Conservation (phyloP, 352 stramenopile species). For the Phytophthora citrophthora region DNA sequence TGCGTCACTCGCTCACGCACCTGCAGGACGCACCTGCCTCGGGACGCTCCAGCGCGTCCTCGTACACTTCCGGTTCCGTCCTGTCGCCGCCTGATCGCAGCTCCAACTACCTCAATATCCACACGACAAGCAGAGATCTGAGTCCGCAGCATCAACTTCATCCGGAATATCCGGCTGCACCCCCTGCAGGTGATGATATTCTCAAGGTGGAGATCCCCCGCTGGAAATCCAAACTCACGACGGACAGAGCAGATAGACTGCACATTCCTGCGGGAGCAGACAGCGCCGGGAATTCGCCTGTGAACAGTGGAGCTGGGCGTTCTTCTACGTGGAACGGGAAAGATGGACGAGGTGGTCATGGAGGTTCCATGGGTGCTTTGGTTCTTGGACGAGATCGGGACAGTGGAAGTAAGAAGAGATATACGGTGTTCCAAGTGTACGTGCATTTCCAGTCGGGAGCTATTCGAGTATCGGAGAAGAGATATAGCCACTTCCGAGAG, state of each 20-base stretch:
- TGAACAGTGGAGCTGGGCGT: constrained; percentile 21
- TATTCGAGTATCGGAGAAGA: constrained; percentile 71
- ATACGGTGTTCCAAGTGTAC: constrained; percentile 81
- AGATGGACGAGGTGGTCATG: constrained; percentile 41
- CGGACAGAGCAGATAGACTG: constrained; percentile 51
- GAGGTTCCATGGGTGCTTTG: constrained; percentile 43
- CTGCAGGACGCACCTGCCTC: constrained; percentile 42
- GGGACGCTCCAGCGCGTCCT: constrained; percentile 32
- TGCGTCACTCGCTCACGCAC: constrained; percentile 62
- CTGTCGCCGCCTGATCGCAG: constrained; percentile 29
- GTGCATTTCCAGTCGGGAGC: constrained; percentile 78
- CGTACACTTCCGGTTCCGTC: constrained; percentile 33
- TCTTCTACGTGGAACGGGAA: constrained; percentile 68
- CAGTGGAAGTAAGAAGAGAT: constrained; percentile 60
- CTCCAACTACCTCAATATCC: constrained; percentile 27
- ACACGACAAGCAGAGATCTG: constrained; percentile 34
- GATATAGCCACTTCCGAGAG: constrained; percentile 86
- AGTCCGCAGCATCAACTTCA: constrained; percentile 40
- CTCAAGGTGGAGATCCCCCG: constrained; percentile 76
- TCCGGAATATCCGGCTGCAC: constrained; percentile 37
- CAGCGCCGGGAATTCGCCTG: constrained; percentile 43
- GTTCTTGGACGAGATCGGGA: constrained; percentile 31
- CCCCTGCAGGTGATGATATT: constrained; percentile 58
- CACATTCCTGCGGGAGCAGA: constrained; percentile 33
- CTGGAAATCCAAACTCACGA: constrained; percentile 66